Base-by-base conservation (phyloP, 2,329 filamentous ascomycete genomes). In the Trematosphaeria pertusa region DNA sequence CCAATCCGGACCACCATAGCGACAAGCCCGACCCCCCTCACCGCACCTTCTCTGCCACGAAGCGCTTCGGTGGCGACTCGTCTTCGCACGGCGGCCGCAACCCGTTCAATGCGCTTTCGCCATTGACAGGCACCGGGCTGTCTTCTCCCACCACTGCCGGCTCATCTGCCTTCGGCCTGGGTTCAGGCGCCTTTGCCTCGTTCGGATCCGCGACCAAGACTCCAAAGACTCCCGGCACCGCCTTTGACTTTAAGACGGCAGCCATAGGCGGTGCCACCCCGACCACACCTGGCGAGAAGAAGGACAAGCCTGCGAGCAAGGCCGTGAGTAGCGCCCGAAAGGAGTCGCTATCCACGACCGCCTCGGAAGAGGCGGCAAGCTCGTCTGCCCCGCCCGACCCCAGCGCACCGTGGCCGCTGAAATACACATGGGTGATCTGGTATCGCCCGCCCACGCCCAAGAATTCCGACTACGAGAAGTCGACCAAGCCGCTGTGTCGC, bases 381-480 rank as follows among this genome's bases (percentile, higher is more conserved):
- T 67, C 62, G 10, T 64, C 64, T 12, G 63, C 57, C 36, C 69
- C 76, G 36, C 71, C 78, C 30, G 71, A 73, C 44, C 50, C 56
- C 15, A 61, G 48, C 38, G 58, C 55, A n/a, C 58, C 69, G 2
- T 75, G 71, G 71, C 81, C 83, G 50, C 80, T 97, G 62, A 91
- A 89, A 75, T 87, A 91, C 72, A 87, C 86, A 54, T 99, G 94
- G 94, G 87, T 96, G 24, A 91, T 97, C 71, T 97, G 94, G 91
- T 99, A 95, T 75, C 85, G 94, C 49, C 94, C 94, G 30, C 94
- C 94, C 38, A 96, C 95, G 62, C 92, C 91, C 58, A 99, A 99
- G 77, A 94, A 93, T 57, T 93, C 94, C 66, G 93, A 97, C 73
- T 99, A 99, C 73, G 94, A 99, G 73, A 96, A 97, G 75, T 97